phyloP scores from a whole-genome alignment of 768 basidiomycete genomes.

The Macrolepiota fuliginosa region DNA sequence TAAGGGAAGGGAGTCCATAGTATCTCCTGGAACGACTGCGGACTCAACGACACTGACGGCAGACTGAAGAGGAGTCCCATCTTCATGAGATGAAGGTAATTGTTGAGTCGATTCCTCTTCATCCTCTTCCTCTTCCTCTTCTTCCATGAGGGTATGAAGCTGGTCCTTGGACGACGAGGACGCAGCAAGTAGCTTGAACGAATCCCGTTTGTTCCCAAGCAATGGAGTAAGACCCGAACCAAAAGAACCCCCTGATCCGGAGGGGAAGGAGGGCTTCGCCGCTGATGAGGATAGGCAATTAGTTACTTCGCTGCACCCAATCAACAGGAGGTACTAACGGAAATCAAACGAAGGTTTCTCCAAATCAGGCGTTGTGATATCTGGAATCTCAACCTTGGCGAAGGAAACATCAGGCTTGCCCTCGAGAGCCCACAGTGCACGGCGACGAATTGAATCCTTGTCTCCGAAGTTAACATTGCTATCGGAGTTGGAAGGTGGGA shows the following conservation, averaged over 20 bases:
- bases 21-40: not conserved
- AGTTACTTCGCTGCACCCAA: slow-evolving; percentile 9
- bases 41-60: not conserved
- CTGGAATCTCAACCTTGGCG: slow-evolving; percentile 82
- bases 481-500: slow-evolving; percentile 58
- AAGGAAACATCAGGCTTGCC: slow-evolving; percentile 73
- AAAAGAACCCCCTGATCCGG: slow-evolving; percentile 22
- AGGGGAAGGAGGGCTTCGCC: slow-evolving; percentile 57
- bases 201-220: slow-evolving; percentile 70
- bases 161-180: slow-evolving; percentile 72
- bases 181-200: slow-evolving; percentile 66
- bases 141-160: slow-evolving; percentile 77
- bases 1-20: slow-evolving; percentile 15
- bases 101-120: slow-evolving; percentile 28
- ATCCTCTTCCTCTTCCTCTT: slow-evolving; percentile 87
- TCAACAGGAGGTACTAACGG: slow-evolving; percentile 43
- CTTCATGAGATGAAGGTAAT: slow-evolving; percentile 1
- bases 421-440: slow-evolving; percentile 85
- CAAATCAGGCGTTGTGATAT: slow-evolving; percentile 58
- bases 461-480: slow-evolving; percentile 69
- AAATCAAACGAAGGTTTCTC: slow-evolving; percentile 62
- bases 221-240: slow-evolving; percentile 28
- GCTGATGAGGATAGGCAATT: slow-evolving; percentile 34
- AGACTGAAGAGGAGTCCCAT: slow-evolving; percentile 17
- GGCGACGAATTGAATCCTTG: slow-evolving; percentile 75